These are phyloP conservation scores for Fusarium equiseti DNA, from an alignment of 2,329 filamentous ascomycete species.

Conservation along the genomic window DNA sequence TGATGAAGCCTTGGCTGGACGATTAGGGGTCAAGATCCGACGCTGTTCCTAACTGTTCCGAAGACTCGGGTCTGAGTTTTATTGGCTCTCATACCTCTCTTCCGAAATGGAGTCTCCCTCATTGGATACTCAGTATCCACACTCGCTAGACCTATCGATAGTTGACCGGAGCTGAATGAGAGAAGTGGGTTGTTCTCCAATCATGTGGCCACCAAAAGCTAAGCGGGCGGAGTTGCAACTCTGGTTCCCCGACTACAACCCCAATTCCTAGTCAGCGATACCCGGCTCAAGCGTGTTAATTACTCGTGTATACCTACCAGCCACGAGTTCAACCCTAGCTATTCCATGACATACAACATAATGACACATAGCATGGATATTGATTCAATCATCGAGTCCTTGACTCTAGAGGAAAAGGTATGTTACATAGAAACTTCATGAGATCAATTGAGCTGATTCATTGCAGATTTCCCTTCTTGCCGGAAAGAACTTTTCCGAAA, in stretches of 20 bases:
- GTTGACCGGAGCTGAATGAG: not conserved
- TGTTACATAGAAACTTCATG: fast-evolving
- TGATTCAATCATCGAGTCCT: conserved; percentile 21
- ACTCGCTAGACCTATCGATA: not conserved
- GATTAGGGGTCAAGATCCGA: not conserved
- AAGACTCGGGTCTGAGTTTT: not conserved
- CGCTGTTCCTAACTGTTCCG: not conserved
- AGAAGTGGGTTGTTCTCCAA: not conserved
- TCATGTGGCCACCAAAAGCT: not conserved
- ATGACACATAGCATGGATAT: conserved; percentile 21
- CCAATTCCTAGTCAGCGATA: not conserved
- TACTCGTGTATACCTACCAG: not conserved
- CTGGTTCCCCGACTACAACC: not conserved
- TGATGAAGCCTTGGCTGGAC: conserved; percentile 6
- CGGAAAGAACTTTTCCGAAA: conserved; percentile 44
- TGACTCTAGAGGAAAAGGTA: conserved; percentile 43
- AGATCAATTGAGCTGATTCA: not conserved
- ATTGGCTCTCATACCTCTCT: fast-evolving
- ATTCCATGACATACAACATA: not conserved
- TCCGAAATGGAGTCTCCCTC: not conserved
- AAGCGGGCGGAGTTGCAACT: not conserved
- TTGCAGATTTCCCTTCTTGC: conserved; percentile 41
- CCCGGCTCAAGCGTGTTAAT: not conserved
- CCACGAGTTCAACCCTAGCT: not conserved
- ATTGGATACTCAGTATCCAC: not conserved